Base-by-base conservation (phyloP, 306 rosid genomes). In the Castanea sativa region DNA sequence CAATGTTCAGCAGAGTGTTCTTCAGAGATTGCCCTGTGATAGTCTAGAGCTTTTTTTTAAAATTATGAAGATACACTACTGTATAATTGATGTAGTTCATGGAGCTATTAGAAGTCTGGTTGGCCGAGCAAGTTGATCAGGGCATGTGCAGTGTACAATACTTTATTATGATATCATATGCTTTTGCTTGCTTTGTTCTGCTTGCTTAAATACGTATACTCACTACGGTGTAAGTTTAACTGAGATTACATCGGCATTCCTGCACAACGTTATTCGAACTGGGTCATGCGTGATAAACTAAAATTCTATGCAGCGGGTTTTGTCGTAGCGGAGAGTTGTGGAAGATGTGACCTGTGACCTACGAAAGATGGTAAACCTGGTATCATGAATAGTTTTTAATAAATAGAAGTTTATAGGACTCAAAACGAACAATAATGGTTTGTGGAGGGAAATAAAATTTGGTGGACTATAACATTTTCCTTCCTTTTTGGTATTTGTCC, bases 11-110 rank as follows among this genome's bases (percentile, higher is more conserved):
- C 38, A 13, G n/a, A 68, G 59, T 78, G 18, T 56, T 16, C 23
- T 49, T 13, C 65, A 77, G 71, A 81, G 49, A 20, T 53, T 21
- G 16, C 55, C 25, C 25, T 41, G 52, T 81, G 38, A 19, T 35
- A 64, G 72, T 72, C 58, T 56, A 79, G 35, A 72, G 25, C 79
- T 81, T 79, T 81, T 79, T 81, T 19, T 57, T 76, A 64, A 71
- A 71, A 63, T 68, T 65, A 8, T 52, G 81, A 55, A 33, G 73
- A 55, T 80, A 60, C 69, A 73, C 11, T 56, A 35, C 78, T 56
- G 64, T 65, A 73, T 52, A 74, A 10, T 68, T 14, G n/a, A 4
- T 35, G 52, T 13, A 19, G 52, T 33, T 67, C 52, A 8, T 18
- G 25, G 18, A 19, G 65, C 6, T 23, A 23, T 45, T 9, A 19